phyloP scores from a whole-genome alignment of 352 stramenopile species.

The Hyaloperonospora brassicae region DNA sequence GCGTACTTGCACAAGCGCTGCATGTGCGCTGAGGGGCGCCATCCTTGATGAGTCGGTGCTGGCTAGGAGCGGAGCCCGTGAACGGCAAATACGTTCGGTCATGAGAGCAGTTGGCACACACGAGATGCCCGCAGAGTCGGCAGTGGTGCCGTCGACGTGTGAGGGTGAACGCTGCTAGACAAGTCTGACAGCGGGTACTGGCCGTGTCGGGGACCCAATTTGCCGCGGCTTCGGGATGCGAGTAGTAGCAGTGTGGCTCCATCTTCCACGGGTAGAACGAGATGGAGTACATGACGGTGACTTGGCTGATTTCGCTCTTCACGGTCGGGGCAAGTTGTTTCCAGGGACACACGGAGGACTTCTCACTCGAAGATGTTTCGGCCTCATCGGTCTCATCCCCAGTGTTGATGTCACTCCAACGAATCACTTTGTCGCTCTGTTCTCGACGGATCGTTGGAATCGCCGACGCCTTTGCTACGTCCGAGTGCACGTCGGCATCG shows the following conservation, averaged over 20 bases:
- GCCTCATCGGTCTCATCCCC: conserved; percentile 11
- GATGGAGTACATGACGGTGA: conserved; percentile 56
- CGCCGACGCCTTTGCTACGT: conserved; percentile 6
- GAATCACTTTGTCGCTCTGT: background rate
- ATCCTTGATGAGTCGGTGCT: conserved; percentile 65
- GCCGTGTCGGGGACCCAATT: conserved; percentile 68
- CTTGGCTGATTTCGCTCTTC: conserved; percentile 11
- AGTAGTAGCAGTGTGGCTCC: conserved; percentile 60
- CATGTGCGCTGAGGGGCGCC: conserved; percentile 65
- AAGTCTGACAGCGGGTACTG: conserved; percentile 58
- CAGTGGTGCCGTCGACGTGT: conserved; percentile 81
- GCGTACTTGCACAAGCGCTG: conserved; percentile 47
- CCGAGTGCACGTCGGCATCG: conserved; percentile 4
- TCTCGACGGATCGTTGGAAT: conserved; percentile 5
- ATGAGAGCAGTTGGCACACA: conserved; percentile 61
- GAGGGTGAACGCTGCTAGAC: conserved; percentile 43
- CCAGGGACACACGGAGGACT: conserved; percentile 13
- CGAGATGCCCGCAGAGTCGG: conserved; percentile 59
- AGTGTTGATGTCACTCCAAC: conserved; percentile 4
- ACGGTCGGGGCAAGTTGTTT: conserved; percentile 13
- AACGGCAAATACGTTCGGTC: conserved; percentile 66
- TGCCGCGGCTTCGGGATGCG: conserved; percentile 50
- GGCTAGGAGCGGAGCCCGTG: conserved; percentile 30
- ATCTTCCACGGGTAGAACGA: conserved; percentile 75
- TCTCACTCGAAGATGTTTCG: conserved; percentile 6